Percentiles rank a stretch among this genome's conserved stretches.
phyloP scores from a whole-genome alignment of 1,284 basidiomycete species.

The Golubevia sp. region DNA sequence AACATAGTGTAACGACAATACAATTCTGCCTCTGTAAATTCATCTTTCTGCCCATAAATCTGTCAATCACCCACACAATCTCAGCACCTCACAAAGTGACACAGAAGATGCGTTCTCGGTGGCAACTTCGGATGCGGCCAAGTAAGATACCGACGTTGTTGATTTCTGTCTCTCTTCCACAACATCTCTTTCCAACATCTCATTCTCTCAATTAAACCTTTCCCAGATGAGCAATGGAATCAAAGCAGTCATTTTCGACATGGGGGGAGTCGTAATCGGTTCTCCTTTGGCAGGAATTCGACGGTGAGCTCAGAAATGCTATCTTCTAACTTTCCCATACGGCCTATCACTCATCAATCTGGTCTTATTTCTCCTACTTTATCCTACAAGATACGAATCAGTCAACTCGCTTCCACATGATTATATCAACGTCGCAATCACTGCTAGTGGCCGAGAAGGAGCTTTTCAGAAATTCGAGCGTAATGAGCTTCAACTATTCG shows the following conservation, averaged over 20 bases:
- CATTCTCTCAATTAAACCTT: too few species aligned
- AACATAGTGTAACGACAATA: too few species aligned
- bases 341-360: neutral
- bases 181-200: too few species aligned
- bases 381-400: constrained; percentile 29
- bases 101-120: too few species aligned
- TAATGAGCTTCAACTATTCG: constrained; percentile 46
- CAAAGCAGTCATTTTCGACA: constrained; percentile 53
- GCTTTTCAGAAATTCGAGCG: constrained; percentile 61
- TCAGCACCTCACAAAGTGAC: too few species aligned
- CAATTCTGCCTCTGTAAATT: too few species aligned
- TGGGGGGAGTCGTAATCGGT: constrained; percentile 60
- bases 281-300: constrained; percentile 55
- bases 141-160: too few species aligned
- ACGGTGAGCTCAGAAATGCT: constrained; percentile 32
- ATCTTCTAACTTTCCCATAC: neutral
- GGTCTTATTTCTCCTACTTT: neutral
- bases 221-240: too few species aligned
- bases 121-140: too few species aligned
- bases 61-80: too few species aligned
- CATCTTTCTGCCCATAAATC: too few species aligned
- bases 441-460: constrained; percentile 46
- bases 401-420: constrained; percentile 46
- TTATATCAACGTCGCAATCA: constrained; percentile 62
- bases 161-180: too few species aligned